Base-by-base conservation (phyloP, 176 grass and related monocot genomes). In the Triticum timopheevii region DNA sequence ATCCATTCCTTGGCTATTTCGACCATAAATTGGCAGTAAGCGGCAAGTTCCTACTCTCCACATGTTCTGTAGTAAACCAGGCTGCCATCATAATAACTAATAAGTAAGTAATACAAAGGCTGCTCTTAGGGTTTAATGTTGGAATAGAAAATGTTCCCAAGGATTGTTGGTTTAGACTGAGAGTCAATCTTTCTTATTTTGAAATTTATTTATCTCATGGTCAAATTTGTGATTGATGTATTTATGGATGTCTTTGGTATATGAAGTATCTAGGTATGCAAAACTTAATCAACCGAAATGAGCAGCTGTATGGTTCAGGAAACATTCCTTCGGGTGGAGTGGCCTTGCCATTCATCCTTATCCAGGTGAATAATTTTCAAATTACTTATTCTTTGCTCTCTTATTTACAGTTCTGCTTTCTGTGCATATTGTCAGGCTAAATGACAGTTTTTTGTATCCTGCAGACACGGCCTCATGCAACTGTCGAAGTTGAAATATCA, bases 401-500 rank as follows among this genome's bases (percentile, higher is more conserved):
- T 75, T 59, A 72, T 82, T 45, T 71, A 61, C 25, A 58, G 52
- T 35, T 36, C 22, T 22, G 22, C 25, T 2, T 84, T 69, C 17
- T 31, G 36, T 36, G 10, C 75, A 69, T 67, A 58, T 61, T 38
- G 35, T 69, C 28, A 64, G 16, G 50, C n/a, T 75, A 70, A 85
- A 64, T 54, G 13, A 42, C 8, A 20, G 67, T 61, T 34, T 69
- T 70, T 35, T 17, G 39, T 71, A 54, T 9, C 50, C 69, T 92
- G 82, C 87, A 99, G 97, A 96, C 97, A 33, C 94, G 89, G 5
- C 94, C 97, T 66, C 97, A 99, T 93, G 97, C 97, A 87, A 99
- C 92, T 23, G 97, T 99, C 7, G 97, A 99, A 82, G 97, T 99
- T 34, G 97, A 99, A 61, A 96, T 99, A 90, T 99, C 97, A 68